phyloP scores from a whole-genome alignment of 345 rosid species.

The Pistacia vera region DNA sequence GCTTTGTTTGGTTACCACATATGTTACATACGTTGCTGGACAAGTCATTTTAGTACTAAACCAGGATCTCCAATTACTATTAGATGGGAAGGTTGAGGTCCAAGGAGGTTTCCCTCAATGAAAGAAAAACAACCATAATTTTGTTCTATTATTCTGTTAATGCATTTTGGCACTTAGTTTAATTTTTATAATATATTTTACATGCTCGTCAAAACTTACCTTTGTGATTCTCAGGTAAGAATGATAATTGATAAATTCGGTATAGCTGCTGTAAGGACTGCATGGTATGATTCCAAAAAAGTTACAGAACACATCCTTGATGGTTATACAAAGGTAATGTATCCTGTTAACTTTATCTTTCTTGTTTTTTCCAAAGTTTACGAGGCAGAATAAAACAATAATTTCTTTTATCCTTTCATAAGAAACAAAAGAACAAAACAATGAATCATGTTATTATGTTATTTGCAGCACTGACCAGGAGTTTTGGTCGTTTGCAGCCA shows the following conservation, averaged over 20 bases:
- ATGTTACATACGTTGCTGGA: no score
- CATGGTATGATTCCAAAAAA: constrained; percentile 72
- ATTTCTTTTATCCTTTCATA: no score
- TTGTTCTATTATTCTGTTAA: no score
- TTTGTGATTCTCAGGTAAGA: constrained; percentile 52
- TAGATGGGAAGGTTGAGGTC: no score
- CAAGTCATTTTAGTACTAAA: no score
- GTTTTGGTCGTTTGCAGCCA: constrained; percentile 51
- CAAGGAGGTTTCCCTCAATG: no score
- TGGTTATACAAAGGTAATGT: constrained; percentile 82
- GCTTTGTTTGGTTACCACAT: no score
- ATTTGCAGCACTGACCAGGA: constrained; percentile 4
- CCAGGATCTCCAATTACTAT: no score
- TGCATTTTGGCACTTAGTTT: no score
- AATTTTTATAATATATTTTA: neutral
- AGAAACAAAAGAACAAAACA: no score
- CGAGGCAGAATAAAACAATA: neutral
- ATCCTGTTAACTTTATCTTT: neutral
- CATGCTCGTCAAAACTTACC: constrained; percentile 10
- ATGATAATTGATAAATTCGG: constrained; percentile 73
- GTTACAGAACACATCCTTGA: constrained; percentile 52
- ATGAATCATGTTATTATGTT: constrained; percentile 8
- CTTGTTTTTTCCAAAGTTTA: constrained; percentile 5
- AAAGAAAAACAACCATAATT: no score
- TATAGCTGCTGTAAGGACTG: constrained; percentile 58